Evolutionary conservation across 129 eudicot genomes (phyloP).

Genomic region (Cynara cardunculus): DNA sequence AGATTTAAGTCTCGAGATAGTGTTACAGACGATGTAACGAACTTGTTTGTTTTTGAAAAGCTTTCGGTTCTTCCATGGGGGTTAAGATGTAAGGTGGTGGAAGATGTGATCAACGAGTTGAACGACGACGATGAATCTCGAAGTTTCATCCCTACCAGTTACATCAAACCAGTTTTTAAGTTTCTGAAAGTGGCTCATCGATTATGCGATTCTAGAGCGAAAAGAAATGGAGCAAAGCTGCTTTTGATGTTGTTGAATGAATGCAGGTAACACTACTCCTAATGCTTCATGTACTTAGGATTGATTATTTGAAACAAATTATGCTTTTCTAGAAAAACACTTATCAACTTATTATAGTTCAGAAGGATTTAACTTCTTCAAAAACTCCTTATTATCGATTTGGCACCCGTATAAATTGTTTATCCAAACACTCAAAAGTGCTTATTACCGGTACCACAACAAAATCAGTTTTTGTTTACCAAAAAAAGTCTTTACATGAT

Average conservation of each 20-base stretch:
- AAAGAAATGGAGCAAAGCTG: constrained; percentile 33
- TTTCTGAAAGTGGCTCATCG: constrained; percentile 33
- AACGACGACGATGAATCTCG: constrained; percentile 3
- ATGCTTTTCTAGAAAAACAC: no score
- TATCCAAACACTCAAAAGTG: no score
- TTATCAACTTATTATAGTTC: no score
- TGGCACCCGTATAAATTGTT: no score
- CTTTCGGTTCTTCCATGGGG: constrained; percentile 34
- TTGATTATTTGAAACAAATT: no score
- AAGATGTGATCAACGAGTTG: constrained; percentile 24
- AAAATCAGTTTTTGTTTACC: no score
- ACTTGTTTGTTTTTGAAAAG: constrained; percentile 25
- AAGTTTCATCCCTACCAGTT: constrained; percentile 20
- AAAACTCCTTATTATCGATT: no score
- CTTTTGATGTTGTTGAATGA: constrained; percentile 33
- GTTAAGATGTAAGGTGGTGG: constrained; percentile 27
- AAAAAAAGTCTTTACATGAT: no score
- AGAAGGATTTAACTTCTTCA: no score
- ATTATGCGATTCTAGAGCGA: constrained; percentile 32
- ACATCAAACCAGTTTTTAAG: constrained; percentile 23
- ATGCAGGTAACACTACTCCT: constrained; percentile 24
- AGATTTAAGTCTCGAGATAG: neutral
- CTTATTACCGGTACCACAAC: no score
- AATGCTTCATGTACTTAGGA: neutral
- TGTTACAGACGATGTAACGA: constrained; percentile 1